A percentile compares a stretch with the other conserved stretches of the same genome.
Evolutionary conservation across 331 rosid genomes (phyloP).

Genomic region (Prunus yedoensis): DNA sequence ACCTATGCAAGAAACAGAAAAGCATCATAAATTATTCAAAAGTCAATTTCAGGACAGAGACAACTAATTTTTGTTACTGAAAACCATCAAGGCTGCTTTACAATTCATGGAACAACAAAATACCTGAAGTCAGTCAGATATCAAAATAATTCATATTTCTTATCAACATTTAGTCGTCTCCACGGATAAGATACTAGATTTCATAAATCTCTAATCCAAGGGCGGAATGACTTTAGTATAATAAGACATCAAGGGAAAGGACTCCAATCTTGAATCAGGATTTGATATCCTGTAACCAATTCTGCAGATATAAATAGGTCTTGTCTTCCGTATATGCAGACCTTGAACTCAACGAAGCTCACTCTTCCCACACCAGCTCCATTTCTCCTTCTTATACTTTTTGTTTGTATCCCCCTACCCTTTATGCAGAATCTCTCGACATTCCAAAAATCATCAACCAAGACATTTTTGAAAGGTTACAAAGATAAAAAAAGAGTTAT

Average conservation of each 20-base stretch:
- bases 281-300: not conserved
- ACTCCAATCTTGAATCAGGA: not conserved
- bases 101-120: not conserved
- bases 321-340: not conserved
- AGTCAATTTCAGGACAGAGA: not conserved
- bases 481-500: not conserved
- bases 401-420: not conserved
- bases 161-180: not conserved
- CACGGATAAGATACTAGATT: not conserved
- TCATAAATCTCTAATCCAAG: not conserved
- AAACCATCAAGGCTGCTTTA: not conserved
- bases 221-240: not conserved
- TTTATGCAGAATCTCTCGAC: not conserved
- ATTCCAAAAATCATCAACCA: not conserved
- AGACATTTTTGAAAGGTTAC: not conserved
- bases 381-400: not conserved
- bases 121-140: not conserved
- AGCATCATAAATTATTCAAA: not conserved
- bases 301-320: not conserved
- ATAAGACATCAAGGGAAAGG: not conserved
- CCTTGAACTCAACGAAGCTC: not conserved
- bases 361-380: too few species aligned
- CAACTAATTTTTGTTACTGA: not conserved
- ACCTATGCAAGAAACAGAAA: conserved; percentile 41
- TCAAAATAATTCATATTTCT: not conserved